Evolutionary conservation across 148 eudicot genomes (phyloP).

Genomic region (Suaeda aralocaspica): DNA sequence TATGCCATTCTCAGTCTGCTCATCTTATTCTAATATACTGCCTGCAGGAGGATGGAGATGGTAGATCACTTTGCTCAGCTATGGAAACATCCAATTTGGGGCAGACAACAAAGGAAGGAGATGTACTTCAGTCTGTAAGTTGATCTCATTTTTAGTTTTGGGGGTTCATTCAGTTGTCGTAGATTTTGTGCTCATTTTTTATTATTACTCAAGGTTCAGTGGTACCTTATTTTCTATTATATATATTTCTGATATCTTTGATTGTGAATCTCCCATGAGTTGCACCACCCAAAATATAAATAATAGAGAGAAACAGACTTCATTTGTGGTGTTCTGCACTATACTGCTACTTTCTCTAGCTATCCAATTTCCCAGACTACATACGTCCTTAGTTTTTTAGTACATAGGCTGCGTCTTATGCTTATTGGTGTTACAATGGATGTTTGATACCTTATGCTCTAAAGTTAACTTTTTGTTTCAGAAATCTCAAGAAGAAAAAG

Average conservation of each 20-base stretch:
- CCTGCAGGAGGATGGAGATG: constrained; percentile 26
- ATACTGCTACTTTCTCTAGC: neutral
- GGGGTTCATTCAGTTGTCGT: neutral
- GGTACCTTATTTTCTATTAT: neutral
- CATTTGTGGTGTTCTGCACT: neutral
- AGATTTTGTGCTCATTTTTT: neutral
- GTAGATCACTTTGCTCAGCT: constrained; percentile 23
- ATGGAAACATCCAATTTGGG: constrained; percentile 26
- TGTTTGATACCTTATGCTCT: neutral
- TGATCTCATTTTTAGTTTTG: neutral
- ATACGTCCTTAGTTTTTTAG: neutral
- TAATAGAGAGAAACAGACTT: neutral
- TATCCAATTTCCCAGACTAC: neutral
- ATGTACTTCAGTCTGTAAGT: constrained; percentile 22
- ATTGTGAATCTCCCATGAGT: neutral
- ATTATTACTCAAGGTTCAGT: neutral
- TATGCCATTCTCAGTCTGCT: neutral
- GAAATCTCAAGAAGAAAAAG: constrained; percentile 36
- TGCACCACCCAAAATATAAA: neutral
- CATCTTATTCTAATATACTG: neutral
- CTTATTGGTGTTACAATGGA: neutral
- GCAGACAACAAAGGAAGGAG: constrained; percentile 17
- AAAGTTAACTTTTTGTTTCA: constrained; percentile 21
- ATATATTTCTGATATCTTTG: neutral
- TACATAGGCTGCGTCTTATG: neutral